Conservation (phyloP, 306 rosid genomes). For the Fagus sylvatica region DNA sequence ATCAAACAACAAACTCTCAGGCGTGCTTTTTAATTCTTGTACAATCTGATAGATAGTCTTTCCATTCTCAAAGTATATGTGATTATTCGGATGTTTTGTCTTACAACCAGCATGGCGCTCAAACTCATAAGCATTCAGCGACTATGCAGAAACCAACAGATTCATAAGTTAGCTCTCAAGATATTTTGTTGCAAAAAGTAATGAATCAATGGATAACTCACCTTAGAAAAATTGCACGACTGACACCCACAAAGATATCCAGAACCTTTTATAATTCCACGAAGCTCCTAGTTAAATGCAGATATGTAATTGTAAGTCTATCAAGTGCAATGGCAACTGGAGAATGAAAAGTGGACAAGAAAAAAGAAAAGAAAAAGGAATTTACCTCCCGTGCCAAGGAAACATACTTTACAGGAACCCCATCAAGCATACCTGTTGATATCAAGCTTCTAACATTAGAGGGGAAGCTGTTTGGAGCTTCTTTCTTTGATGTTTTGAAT, state of each 20-base stretch:
- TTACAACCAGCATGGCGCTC: slow-evolving; percentile 88
- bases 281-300: slow-evolving; percentile 65
- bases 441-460: slow-evolving; percentile 82
- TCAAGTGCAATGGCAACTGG: slow-evolving; percentile 1
- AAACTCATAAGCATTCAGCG: slow-evolving; percentile 78
- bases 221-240: slow-evolving; percentile 65
- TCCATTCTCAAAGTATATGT: slow-evolving; percentile 80
- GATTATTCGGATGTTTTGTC: slow-evolving; percentile 88
- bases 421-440: slow-evolving; percentile 82
- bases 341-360: slow-evolving; percentile 22
- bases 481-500: slow-evolving; percentile 56
- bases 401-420: slow-evolving; percentile 83
- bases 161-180: slow-evolving; percentile 6
- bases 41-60: slow-evolving; percentile 83
- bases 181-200: slow-evolving; percentile 9
- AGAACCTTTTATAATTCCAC: slow-evolving; percentile 76
- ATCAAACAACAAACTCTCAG: slow-evolving; percentile 71
- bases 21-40: slow-evolving; percentile 82
- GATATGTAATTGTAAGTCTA: slow-evolving; percentile 22
- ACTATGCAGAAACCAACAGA: slow-evolving; percentile 30
- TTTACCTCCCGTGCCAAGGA: slow-evolving; percentile 74
- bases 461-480: slow-evolving; percentile 87
- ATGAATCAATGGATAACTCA: slow-evolving; percentile 23
- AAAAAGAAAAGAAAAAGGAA: slow-evolving; percentile 10
- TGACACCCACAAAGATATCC: slow-evolving; percentile 90